phyloP scores from a whole-genome alignment of 441 rosid genomes.

The Euphorbia celastroides region DNA sequence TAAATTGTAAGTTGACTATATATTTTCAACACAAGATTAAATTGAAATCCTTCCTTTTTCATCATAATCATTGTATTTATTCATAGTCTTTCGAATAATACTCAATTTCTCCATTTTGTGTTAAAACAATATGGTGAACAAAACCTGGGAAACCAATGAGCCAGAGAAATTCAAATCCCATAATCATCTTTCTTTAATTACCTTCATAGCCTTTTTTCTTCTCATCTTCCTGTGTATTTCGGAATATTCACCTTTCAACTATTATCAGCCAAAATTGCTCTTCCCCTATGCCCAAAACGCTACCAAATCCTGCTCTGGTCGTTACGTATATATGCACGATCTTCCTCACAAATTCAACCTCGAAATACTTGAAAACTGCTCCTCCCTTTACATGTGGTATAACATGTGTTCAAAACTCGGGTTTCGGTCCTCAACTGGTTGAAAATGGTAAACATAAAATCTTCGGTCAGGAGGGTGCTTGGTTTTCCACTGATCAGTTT shows the following conservation, averaged over 20 bases:
- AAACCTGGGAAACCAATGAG: too few relatives aligned
- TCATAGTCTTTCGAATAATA: too few relatives aligned
- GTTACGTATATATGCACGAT: conserved; percentile 32
- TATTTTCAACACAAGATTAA: too few relatives aligned
- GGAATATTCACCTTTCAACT: not conserved
- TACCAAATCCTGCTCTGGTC: conserved; percentile 21
- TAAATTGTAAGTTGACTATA: too few relatives aligned
- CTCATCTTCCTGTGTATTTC: not conserved
- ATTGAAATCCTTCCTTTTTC: too few relatives aligned
- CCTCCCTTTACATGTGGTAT: conserved; percentile 20
- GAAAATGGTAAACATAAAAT: not conserved
- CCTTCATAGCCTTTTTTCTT: not conserved
- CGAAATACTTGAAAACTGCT: conserved; percentile 30
- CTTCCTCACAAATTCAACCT: conserved; percentile 38
- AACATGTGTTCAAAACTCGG: conserved; percentile 29
- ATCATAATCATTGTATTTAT: too few relatives aligned
- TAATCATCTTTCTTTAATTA: not conserved
- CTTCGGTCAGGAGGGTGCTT: conserved; percentile 10
- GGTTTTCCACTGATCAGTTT: conserved; percentile 45
- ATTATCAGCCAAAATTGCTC: not conserved
- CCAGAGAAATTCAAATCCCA: not conserved
- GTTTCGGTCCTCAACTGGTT: conserved; percentile 30
- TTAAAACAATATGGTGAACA: not conserved
- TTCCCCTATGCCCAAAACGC: not conserved
- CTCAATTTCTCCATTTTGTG: too few relatives aligned